Conservation (phyloP, 345 rosid genomes). For the Balakata baccata region DNA sequence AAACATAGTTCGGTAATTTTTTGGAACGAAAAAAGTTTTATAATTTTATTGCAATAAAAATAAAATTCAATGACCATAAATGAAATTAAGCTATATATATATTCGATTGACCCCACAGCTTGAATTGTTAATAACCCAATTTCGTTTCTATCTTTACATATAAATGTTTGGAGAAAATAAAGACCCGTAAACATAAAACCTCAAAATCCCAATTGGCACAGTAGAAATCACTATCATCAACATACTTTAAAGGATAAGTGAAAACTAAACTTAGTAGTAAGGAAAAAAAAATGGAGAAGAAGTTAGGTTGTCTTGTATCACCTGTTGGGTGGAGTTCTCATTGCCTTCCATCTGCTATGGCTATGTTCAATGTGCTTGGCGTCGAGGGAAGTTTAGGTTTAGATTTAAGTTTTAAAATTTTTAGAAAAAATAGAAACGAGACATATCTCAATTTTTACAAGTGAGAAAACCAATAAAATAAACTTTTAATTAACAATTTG, state of each 20-base stretch:
- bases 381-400: background rate
- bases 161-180: background rate
- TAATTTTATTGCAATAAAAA: too few species aligned
- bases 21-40: too few species aligned
- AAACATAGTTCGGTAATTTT: too few species aligned
- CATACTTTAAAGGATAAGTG: background rate
- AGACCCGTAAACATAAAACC: background rate
- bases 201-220: background rate
- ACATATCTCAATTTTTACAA: too few species aligned
- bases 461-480: too few species aligned
- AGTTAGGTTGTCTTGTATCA: conserved; percentile 2
- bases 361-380: background rate
- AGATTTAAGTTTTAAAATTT: too few species aligned
- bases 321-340: conserved; percentile 37
- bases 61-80: too few species aligned
- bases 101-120: background rate
- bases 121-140: background rate
- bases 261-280: background rate
- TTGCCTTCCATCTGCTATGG: conserved; percentile 44
- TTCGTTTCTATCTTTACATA: background rate
- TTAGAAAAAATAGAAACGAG: too few species aligned
- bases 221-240: background rate
- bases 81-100: too few species aligned
- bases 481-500: too few species aligned
- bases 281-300: background rate